Percentiles rank a stretch among this genome's conserved stretches.
Evolutionary conservation across 352 stramenopile genomes (phyloP).

Genomic region (Phytophthora pini): DNA sequence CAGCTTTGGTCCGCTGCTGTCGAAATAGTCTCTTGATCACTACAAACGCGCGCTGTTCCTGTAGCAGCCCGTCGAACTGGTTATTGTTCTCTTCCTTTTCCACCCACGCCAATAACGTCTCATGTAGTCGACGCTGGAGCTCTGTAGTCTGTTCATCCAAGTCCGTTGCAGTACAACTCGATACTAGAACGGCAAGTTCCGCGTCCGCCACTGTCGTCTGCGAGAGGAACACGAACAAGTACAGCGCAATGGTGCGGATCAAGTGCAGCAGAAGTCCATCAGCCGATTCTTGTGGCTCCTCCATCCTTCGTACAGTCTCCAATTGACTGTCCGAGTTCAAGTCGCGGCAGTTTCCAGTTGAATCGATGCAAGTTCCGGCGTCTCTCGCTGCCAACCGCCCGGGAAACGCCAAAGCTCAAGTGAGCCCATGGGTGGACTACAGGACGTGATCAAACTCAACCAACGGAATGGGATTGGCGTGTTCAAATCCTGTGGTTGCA

Average conservation of each 20-base stretch:
- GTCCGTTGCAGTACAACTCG: slow-evolving; percentile 26
- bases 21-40: slow-evolving; percentile 62
- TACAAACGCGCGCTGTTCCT: slow-evolving; percentile 58
- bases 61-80: slow-evolving; percentile 68
- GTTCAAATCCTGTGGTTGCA: slow-evolving; percentile 24
- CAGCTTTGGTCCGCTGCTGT: slow-evolving; percentile 43
- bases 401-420: slow-evolving; percentile 18
- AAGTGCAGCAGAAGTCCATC: slow-evolving; percentile 64
- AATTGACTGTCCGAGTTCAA: slow-evolving; percentile 19
- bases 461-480: slow-evolving; percentile 10
- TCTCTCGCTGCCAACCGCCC: slow-evolving; percentile 9
- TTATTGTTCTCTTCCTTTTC: slow-evolving; percentile 58
- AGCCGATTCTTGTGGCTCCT: not conserved
- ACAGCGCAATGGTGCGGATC: slow-evolving; percentile 66
- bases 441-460: slow-evolving; percentile 21
- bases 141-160: slow-evolving; percentile 36
- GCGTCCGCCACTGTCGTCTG: slow-evolving; percentile 51
- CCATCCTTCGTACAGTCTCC: slow-evolving; percentile 5
- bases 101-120: slow-evolving; percentile 46
- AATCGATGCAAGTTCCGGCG: slow-evolving; percentile 19
- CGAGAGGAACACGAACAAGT: slow-evolving; percentile 64
- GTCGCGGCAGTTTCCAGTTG: slow-evolving; percentile 22
- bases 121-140: slow-evolving; percentile 47
- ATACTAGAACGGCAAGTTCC: slow-evolving; percentile 32
- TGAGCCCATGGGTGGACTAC: slow-evolving; percentile 24